phyloP scores from a whole-genome alignment of 257 asterid species.

The Nicotiana noctiflora region DNA sequence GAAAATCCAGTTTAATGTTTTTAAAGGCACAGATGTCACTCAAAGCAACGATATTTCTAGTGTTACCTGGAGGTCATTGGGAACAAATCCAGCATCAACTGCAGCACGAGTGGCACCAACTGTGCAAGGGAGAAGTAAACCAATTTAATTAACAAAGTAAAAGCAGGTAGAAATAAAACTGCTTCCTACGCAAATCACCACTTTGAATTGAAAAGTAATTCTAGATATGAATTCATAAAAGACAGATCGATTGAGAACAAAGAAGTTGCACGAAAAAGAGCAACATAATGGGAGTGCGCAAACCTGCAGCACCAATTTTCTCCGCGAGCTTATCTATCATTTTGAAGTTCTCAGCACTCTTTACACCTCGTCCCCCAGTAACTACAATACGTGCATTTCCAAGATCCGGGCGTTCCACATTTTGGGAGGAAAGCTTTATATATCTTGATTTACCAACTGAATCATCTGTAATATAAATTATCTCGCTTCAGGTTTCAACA shows the following conservation, averaged over 20 bases:
- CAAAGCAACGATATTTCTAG: background rate
- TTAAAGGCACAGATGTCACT: background rate
- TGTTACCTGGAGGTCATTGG: slow-evolving; percentile 91
- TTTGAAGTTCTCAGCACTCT: slow-evolving; percentile 89
- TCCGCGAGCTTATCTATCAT: slow-evolving; percentile 88
- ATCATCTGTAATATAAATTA: slow-evolving; percentile 39
- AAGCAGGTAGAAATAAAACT: background rate
- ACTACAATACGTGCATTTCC: slow-evolving; percentile 85
- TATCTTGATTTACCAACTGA: slow-evolving; percentile 66
- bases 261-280: background rate
- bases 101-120: slow-evolving; percentile 99
- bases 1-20: background rate
- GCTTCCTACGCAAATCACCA: background rate
- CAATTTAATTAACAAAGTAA: background rate
- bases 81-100: slow-evolving; percentile 95
- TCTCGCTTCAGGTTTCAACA: background rate
- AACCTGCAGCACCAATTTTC: slow-evolving; percentile 99
- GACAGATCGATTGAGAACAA: background rate
- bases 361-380: slow-evolving; percentile 87
- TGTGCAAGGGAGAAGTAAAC: slow-evolving; percentile 5
- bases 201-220: background rate
- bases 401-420: slow-evolving; percentile 80
- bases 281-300: background rate
- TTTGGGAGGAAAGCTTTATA: slow-evolving; percentile 67
- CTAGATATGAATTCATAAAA: background rate